These are phyloP conservation scores for Pythium brassicae DNA, from an alignment of 352 stramenopile genomes.

Conservation along the genomic window DNA sequence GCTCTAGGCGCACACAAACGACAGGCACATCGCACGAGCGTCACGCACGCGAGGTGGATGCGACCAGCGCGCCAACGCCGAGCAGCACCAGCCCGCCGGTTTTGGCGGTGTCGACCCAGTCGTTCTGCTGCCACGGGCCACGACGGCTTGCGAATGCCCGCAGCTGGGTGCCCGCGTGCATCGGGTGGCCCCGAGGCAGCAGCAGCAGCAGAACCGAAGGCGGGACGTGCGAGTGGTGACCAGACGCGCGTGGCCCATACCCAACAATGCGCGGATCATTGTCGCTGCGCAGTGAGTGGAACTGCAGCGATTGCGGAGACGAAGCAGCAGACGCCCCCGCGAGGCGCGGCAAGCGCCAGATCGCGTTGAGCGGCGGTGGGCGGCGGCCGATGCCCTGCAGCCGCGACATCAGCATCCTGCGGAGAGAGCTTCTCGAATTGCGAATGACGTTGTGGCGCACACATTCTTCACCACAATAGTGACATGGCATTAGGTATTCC, in stretches of 20 bases:
- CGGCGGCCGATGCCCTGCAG: background rate
- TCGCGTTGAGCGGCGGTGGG: background rate
- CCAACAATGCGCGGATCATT: background rate
- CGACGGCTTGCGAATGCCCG: constrained; percentile 27
- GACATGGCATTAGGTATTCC: background rate
- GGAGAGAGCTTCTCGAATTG: background rate
- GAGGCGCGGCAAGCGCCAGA: background rate
- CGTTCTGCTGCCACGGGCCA: constrained; percentile 33
- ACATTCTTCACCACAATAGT: background rate
- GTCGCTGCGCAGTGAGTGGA: background rate
- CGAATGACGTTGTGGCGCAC: background rate
- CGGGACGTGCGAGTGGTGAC: background rate
- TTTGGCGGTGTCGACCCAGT: constrained; percentile 57
- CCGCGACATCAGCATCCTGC: background rate
- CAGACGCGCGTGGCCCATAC: background rate
- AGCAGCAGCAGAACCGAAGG: background rate
- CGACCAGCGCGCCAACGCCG: constrained; percentile 49
- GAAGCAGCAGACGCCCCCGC: background rate
- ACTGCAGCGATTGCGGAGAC: background rate
- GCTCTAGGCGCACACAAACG: no score
- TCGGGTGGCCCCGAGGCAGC: background rate
- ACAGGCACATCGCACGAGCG: background rate
- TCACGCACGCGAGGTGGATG: constrained; percentile 54
- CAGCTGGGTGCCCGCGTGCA: constrained; percentile 14
- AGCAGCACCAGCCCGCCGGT: constrained; percentile 57